Percentiles rank a stretch among this genome's conserved stretches.
Evolutionary conservation across 495 filamentous ascomycete genomes (phyloP).

Genomic region (Neurospora sp.): DNA sequence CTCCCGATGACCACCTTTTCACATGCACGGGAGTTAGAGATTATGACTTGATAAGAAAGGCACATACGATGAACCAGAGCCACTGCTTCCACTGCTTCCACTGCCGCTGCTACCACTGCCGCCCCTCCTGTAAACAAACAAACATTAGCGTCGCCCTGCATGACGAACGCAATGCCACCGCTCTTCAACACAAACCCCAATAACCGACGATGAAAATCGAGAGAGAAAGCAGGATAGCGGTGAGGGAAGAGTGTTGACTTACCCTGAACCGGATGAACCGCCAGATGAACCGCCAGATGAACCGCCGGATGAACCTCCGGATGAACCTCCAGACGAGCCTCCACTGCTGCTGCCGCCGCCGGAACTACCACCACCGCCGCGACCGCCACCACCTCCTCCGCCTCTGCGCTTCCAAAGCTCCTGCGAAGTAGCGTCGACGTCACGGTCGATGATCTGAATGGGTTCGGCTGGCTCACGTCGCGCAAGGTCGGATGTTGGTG

Average conservation of each 20-base stretch:
- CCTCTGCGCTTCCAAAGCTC: constrained; percentile 50
- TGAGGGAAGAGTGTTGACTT: constrained; percentile 2
- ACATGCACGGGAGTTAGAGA: background rate
- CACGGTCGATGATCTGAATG: constrained; percentile 12
- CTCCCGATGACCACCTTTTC: background rate
- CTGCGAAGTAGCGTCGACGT: constrained; percentile 11
- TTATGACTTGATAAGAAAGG: background rate
- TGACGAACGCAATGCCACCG: background rate
- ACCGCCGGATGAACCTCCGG: background rate
- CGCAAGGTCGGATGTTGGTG: constrained; percentile 1
- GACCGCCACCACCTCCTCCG: constrained; percentile 41
- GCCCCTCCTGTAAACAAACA: background rate
- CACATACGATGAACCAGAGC: constrained; percentile 2
- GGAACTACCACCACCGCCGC: constrained; percentile 35
- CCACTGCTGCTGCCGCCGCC: constrained; percentile 29
- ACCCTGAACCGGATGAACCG: constrained; percentile 6
- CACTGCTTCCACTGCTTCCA: background rate
- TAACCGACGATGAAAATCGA: background rate
- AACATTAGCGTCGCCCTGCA: background rate
- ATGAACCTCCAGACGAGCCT: constrained; percentile 17
- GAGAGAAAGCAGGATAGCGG: background rate
- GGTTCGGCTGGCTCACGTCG: constrained; percentile 16
- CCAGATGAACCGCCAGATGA: constrained; percentile 3
- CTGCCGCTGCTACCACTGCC: constrained; percentile 1
- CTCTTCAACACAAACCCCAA: background rate